phyloP scores from a whole-genome alignment of 2,329 filamentous ascomycete genomes.

The Botrytis tulipae region DNA sequence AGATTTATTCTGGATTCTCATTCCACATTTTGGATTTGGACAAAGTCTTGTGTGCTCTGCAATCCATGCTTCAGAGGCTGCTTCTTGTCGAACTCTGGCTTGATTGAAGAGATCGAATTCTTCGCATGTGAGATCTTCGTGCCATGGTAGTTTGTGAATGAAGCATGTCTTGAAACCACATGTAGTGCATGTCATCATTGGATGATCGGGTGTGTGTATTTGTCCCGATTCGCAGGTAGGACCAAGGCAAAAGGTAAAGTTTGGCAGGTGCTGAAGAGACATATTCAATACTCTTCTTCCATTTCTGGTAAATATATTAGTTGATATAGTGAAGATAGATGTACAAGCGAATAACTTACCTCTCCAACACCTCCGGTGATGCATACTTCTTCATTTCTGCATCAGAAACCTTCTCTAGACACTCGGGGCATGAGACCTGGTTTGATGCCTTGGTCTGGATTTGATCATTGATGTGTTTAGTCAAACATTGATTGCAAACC shows the following conservation, averaged over 20 bases:
- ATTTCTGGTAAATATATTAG: background rate
- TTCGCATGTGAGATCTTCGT: constrained; percentile 1
- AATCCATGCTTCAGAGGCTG: background rate
- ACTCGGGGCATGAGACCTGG: constrained; percentile 2
- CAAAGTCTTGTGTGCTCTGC: background rate
- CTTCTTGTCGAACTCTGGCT: background rate
- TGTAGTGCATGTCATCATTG: constrained; percentile 7
- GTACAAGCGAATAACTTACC: background rate
- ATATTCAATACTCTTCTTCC: background rate
- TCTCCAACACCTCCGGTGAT: background rate
- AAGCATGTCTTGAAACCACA: constrained; percentile 12
- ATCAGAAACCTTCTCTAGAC: constrained; percentile 2
- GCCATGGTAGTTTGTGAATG: constrained; percentile 11
- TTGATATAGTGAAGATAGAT: background rate
- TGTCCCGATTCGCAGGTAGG: background rate
- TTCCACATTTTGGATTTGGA: constrained; percentile 1
- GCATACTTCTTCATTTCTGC: constrained; percentile 6
- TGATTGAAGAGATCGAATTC: background rate
- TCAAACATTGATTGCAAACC: background rate
- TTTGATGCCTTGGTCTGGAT: constrained; percentile 2
- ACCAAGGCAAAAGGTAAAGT: background rate
- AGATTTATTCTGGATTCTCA: background rate
- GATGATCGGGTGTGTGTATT: background rate
- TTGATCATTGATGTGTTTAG: background rate
- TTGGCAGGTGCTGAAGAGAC: background rate